Percentiles rank a stretch among this genome's conserved stretches.
Evolutionary conservation across 169 alveolate species (phyloP).

Genomic region (Plasmodium billcollinsi): DNA sequence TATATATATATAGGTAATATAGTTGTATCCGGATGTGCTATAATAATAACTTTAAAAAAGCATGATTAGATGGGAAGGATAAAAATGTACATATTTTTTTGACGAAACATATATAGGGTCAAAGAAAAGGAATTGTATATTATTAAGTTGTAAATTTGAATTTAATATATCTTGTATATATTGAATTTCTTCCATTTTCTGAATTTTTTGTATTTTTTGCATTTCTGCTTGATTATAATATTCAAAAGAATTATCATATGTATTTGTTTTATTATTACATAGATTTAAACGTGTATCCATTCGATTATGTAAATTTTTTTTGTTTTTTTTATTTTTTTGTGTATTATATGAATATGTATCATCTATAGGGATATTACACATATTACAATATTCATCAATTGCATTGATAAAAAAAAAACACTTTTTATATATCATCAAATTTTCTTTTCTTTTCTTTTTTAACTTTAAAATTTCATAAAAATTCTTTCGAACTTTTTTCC

Average conservation of each 20-base stretch:
- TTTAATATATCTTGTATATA: conserved; percentile 36
- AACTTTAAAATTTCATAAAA: conserved; percentile 45
- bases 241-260: background rate
- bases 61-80: conserved; percentile 29
- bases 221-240: background rate
- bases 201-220: background rate
- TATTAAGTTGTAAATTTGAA: conserved; percentile 7
- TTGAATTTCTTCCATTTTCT: conserved; percentile 5
- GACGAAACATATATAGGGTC: conserved; percentile 39
- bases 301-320: background rate
- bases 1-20: background rate
- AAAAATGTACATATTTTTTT: conserved; percentile 3
- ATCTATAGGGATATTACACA: conserved; percentile 31
- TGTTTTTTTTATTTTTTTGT: background rate
- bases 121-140: conserved; percentile 37
- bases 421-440: conserved; percentile 9
- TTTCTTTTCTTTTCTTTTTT: conserved; percentile 23
- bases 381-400: conserved; percentile 34
- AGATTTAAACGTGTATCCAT: background rate
- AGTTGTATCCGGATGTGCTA: background rate
- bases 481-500: conserved; percentile 46
- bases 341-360: background rate
- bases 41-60: conserved; percentile 7
- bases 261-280: background rate
- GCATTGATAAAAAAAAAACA: conserved; percentile 44